Percentiles rank a stretch among this genome's conserved stretches.
phyloP scores from a whole-genome alignment of 2,329 filamentous ascomycete genomes.

The Sporothrix variecibatus region DNA sequence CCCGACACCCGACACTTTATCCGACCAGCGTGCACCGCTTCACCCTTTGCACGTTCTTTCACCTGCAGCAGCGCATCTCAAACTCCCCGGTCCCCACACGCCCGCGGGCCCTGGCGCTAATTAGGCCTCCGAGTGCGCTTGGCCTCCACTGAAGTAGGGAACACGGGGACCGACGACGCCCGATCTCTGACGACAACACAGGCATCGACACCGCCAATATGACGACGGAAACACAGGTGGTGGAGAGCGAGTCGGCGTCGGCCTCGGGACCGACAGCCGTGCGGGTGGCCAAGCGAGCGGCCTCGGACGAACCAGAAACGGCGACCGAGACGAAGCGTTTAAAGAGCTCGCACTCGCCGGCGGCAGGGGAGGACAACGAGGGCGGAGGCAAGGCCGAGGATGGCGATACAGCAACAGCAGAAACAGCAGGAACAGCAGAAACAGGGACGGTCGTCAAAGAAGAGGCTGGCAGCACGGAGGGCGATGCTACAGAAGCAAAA shows the following conservation, averaged over 20 bases:
- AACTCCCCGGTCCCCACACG: background rate
- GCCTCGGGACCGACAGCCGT: background rate
- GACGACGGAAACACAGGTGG: background rate
- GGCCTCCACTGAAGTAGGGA: background rate
- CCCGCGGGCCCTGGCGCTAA: background rate
- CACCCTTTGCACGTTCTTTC: background rate
- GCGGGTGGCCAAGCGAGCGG: constrained; percentile 65
- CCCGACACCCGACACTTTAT: background rate
- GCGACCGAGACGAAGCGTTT: constrained; percentile 65
- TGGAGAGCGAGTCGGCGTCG: background rate
- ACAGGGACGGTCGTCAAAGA: background rate
- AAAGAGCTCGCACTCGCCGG: constrained; percentile 53
- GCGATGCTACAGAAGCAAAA: background rate
- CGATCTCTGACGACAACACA: no score
- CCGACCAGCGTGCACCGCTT: background rate
- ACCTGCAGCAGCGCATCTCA: background rate
- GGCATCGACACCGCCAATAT: background rate
- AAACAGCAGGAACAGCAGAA: no score
- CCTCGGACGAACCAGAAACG: constrained; percentile 64
- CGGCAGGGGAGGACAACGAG: background rate
- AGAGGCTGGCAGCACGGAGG: background rate
- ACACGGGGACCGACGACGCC: background rate
- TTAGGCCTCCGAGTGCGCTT: background rate
- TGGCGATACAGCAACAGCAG: background rate
- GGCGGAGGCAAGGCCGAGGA: constrained; percentile 38